Conservation (phyloP, 768 basidiomycete species). For the Neoboletus brunneissimus region DNA sequence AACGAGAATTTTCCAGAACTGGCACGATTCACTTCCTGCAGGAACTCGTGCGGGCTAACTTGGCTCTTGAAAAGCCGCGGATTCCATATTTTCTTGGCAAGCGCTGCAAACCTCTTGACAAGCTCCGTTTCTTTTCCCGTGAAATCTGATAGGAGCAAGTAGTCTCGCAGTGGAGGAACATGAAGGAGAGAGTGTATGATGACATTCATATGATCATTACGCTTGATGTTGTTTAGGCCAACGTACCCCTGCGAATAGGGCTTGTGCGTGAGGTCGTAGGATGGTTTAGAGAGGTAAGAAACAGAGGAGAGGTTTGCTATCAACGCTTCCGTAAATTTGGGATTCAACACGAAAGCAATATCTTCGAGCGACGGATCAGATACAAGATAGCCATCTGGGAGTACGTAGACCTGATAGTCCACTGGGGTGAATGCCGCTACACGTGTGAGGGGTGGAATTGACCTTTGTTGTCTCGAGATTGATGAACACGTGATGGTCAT, state of each 20-base stretch:
- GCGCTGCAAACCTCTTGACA: conserved; percentile 77
- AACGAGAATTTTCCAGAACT: conserved; percentile 89
- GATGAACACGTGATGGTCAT: conserved; percentile 98
- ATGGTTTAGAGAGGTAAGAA: conserved; percentile 62
- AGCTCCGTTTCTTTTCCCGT: conserved; percentile 80
- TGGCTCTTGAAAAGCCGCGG: conserved; percentile 95
- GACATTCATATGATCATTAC: conserved; percentile 97
- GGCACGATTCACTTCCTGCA: conserved; percentile 92
- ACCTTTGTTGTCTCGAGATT: conserved; percentile 91
- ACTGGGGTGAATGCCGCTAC: conserved; percentile 15
- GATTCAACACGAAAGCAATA: conserved; percentile 86
- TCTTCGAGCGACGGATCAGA: conserved; percentile 96
- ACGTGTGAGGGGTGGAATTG: conserved; percentile 16
- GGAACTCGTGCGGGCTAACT: conserved; percentile 97
- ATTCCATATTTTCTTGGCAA: conserved; percentile 96
- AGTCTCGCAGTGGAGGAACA: conserved; percentile 84
- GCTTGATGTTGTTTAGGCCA: conserved; percentile 96
- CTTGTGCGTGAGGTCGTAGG: conserved; percentile 79
- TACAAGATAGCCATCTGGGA: conserved; percentile 96
- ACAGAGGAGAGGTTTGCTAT: conserved; percentile 57
- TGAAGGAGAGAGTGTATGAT: conserved; percentile 93
- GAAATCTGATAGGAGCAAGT: conserved; percentile 74
- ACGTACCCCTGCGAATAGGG: conserved; percentile 92
- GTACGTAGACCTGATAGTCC: conserved; percentile 78
- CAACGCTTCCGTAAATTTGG: conserved; percentile 69